Base-by-base conservation (phyloP, 352 stramenopile genomes). In the Phytopythium delawarense region DNA sequence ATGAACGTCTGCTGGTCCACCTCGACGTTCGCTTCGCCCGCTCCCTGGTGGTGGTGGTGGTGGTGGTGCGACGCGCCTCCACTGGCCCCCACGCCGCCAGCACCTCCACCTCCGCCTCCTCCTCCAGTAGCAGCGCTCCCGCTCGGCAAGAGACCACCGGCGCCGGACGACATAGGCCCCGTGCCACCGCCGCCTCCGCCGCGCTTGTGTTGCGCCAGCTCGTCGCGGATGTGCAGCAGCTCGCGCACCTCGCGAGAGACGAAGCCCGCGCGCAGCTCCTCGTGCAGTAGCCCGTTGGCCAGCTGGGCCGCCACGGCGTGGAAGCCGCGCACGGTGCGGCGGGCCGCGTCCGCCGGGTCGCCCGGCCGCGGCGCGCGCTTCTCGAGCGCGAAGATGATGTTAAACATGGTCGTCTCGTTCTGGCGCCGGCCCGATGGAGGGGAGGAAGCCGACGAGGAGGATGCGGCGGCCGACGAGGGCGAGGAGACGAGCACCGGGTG, bases 341-440 rank as follows among this genome's bases (percentile, higher is more conserved):
- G 45, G 40, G 79, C 67, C 28, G 75, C 76, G 18, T 79, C 69
- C 56, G 7, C 58, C 56, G 34, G 67, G 66, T 55, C 66, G 56
- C 39, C 68, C 51, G 28, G 62, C 59, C 20, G 71, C 65, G 13
- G 62, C 45, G 71, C 67, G 39, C 67, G 69, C 59, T 89, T 81
- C 49, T 88, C 78, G 37, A 96, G 64, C 25, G 78, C 87, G 48
- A 96, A 95, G 59, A 96, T 92, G 54, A 96, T 69, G 63, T 94
- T 95, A 57, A 95, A 95, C 86, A 95, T 95, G 39, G 82, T 93
- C 34, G 82, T 92, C 46, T 95, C 86, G 44, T 75, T 88, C 30
- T 74, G 37, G 39, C 40, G 15, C 2, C 15, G 13, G 51, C 8
- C 57, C 59, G 51, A 32, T 30, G 49, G 21, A 44, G 57, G 65